Conservation (phyloP, 306 rosid species). For the Psophocarpus tetragonolobus region DNA sequence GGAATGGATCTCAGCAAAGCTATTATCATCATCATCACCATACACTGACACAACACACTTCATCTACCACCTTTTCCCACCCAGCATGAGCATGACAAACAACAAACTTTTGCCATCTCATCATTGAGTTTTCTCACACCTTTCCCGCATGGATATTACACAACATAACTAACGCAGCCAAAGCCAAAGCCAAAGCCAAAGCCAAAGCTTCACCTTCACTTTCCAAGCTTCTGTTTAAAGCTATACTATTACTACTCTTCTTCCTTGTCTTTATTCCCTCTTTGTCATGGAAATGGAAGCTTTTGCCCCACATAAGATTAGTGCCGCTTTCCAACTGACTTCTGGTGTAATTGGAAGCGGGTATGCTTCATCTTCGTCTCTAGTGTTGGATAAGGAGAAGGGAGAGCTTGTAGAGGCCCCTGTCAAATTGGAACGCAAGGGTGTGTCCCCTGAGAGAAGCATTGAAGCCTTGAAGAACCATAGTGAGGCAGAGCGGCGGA, state of each 20-base stretch:
- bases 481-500: slow-evolving; percentile 71
- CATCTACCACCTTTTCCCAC: too few relatives aligned
- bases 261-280: background rate
- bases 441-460: slow-evolving; percentile 58
- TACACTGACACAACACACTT: slow-evolving; percentile 33
- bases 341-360: slow-evolving; percentile 42
- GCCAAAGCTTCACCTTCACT: background rate
- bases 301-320: slow-evolving; percentile 17
- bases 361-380: slow-evolving; percentile 56
- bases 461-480: slow-evolving; percentile 69
- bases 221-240: background rate
- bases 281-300: slow-evolving; percentile 53
- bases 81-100: slow-evolving; percentile 38
- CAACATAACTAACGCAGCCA: background rate
- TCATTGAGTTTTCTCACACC: slow-evolving; percentile 11
- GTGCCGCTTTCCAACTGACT: slow-evolving; percentile 35
- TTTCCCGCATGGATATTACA: slow-evolving; percentile 3
- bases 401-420: slow-evolving; percentile 63
- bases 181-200: slow-evolving; percentile 15
- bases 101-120: slow-evolving; percentile 29
- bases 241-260: background rate
- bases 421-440: slow-evolving; percentile 46
- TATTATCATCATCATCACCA: slow-evolving; percentile 14
- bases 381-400: slow-evolving; percentile 60
- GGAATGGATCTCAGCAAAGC: slow-evolving; percentile 29